phyloP scores from a whole-genome alignment of 2,329 filamentous ascomycete species.

The Paecilomyces niveus region DNA sequence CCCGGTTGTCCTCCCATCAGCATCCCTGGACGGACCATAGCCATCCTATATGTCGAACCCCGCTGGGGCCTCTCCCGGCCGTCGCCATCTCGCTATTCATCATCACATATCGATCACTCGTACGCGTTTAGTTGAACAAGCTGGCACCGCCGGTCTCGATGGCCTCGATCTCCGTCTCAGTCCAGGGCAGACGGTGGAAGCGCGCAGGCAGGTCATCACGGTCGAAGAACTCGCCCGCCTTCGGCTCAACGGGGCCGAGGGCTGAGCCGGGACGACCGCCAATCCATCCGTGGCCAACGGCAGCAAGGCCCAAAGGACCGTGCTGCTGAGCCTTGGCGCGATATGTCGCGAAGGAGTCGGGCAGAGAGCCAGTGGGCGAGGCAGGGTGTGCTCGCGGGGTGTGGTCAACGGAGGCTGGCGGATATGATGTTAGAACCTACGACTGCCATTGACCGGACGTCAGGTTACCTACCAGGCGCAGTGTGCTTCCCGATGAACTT shows the following conservation, averaged over 20 bases:
- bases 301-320: constrained; percentile 46
- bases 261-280: constrained; percentile 61
- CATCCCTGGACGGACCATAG: neutral
- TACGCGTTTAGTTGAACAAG: constrained; percentile 41
- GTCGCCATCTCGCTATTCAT: neutral
- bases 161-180: constrained; percentile 82
- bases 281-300: constrained; percentile 32
- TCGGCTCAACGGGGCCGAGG: constrained; percentile 65
- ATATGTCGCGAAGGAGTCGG: constrained; percentile 57
- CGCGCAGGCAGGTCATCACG: constrained; percentile 76
- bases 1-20: neutral
- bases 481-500: constrained; percentile 44
- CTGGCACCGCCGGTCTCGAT: constrained; percentile 88
- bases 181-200: constrained; percentile 71
- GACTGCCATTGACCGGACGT: neutral
- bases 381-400: constrained; percentile 53
- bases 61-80: neutral
- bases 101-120: neutral
- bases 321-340: constrained; percentile 58
- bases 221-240: constrained; percentile 76
- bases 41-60: neutral
- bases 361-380: constrained; percentile 48
- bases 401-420: constrained; percentile 42
- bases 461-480: constrained; percentile 33
- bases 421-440: constrained; percentile 1